These are phyloP conservation scores for Cyclocybe aegerita DNA, from an alignment of 768 basidiomycete genomes.

Conservation along the genomic window DNA sequence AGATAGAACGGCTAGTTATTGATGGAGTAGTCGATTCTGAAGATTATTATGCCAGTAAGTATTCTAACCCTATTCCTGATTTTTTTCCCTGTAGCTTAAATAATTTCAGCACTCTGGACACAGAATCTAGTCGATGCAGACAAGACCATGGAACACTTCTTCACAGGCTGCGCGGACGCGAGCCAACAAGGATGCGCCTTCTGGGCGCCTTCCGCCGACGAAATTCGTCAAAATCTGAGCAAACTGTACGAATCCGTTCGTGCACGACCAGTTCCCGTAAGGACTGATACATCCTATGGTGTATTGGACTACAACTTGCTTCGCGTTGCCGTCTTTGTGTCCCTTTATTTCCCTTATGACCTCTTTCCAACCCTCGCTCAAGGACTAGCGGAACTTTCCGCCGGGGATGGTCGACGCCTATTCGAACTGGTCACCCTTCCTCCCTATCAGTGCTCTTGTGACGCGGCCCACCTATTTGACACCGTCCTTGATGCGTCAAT, in stretches of 20 bases:
- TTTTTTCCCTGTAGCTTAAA: background rate
- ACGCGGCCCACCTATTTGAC: constrained; percentile 3
- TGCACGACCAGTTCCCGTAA: constrained; percentile 30
- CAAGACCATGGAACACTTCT: constrained; percentile 32
- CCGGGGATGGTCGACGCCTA: constrained; percentile 26
- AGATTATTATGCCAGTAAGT: constrained; percentile 35
- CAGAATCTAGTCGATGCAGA: constrained; percentile 34
- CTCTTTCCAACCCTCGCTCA: constrained; percentile 30
- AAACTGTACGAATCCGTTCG: constrained; percentile 27
- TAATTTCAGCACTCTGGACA: constrained; percentile 28
- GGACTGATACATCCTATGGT: constrained; percentile 27
- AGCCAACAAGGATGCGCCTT: constrained; percentile 35
- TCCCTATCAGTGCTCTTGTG: constrained; percentile 29
- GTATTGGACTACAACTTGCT: constrained; percentile 32
- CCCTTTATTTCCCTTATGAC: constrained; percentile 32
- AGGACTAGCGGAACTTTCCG: constrained; percentile 31
- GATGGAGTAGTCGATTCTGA: constrained; percentile 39
- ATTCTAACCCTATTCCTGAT: background rate
- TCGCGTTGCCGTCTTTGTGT: constrained; percentile 26
- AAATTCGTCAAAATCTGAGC: constrained; percentile 32
- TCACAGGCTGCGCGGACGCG: constrained; percentile 31
- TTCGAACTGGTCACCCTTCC: constrained; percentile 18
- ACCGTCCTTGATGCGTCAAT: constrained; percentile 15
- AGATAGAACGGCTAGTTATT: constrained; percentile 32
- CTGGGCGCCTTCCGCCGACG: constrained; percentile 29